Conservation (phyloP, 495 filamentous ascomycete species). For the Hypoxylon lenormandii region DNA sequence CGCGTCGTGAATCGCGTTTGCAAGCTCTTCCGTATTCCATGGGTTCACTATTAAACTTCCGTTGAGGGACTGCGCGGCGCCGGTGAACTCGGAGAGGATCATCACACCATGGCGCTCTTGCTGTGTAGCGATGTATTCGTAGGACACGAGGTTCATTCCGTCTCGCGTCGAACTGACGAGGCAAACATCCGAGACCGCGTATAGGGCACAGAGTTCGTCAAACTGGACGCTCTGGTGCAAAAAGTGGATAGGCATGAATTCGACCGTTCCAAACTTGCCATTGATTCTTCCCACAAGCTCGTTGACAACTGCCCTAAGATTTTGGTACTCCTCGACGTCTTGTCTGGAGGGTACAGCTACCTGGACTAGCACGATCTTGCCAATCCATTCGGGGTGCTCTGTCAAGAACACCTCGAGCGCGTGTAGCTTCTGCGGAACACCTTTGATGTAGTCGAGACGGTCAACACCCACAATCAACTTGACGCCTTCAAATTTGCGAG, state of each 20-base stretch:
- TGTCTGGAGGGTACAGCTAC: slow-evolving; percentile 91
- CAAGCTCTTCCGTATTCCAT: slow-evolving; percentile 88
- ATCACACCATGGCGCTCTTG: slow-evolving; percentile 84
- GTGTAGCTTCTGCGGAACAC: slow-evolving; percentile 92
- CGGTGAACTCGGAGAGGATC: slow-evolving; percentile 92
- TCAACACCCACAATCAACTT: slow-evolving; percentile 95
- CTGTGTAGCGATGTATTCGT: slow-evolving; percentile 94
- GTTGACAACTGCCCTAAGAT: slow-evolving; percentile 87
- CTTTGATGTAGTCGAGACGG: slow-evolving; percentile 94
- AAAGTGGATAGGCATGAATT: slow-evolving; percentile 94
- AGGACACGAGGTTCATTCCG: slow-evolving; percentile 96
- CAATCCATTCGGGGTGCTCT: slow-evolving; percentile 90
- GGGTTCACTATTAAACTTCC: slow-evolving; percentile 90
- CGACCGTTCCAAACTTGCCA: slow-evolving; percentile 89
- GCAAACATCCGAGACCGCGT: slow-evolving; percentile 89
- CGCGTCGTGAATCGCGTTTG: slow-evolving; percentile 84
- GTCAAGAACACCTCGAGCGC: slow-evolving; percentile 90
- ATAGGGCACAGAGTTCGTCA: slow-evolving; percentile 90
- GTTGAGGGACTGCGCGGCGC: slow-evolving; percentile 86
- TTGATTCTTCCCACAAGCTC: slow-evolving; percentile 92
- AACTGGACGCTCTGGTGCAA: slow-evolving; percentile 90
- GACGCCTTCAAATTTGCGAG: slow-evolving; percentile 84
- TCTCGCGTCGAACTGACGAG: slow-evolving; percentile 91
- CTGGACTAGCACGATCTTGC: slow-evolving; percentile 91
- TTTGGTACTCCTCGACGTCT: slow-evolving; percentile 96